Evolutionary conservation across 2,329 filamentous ascomycete species (phyloP).

Genomic region (Xylariaceae sp.): DNA sequence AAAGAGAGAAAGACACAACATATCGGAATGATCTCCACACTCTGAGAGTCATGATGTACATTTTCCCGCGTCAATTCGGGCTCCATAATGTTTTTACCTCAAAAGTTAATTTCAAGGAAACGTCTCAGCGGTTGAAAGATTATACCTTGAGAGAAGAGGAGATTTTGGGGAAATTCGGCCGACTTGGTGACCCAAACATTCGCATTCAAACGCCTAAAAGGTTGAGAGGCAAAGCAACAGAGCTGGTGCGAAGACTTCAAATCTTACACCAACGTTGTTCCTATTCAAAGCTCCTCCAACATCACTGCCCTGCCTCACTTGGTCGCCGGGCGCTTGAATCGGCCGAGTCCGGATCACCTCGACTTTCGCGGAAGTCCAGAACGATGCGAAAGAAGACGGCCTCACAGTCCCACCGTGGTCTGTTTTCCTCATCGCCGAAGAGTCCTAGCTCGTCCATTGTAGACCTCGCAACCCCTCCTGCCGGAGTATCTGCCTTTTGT

Average conservation of each 20-base stretch:
- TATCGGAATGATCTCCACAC: conserved; percentile 55
- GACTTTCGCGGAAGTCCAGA: conserved; percentile 17
- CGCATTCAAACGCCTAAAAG: conserved; percentile 60
- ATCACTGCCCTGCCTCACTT: conserved; percentile 70
- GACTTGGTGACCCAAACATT: conserved; percentile 28
- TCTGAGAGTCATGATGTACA: conserved; percentile 80
- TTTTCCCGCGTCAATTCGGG: conserved; percentile 89
- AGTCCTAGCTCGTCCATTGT: conserved; percentile 58
- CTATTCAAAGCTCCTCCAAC: conserved; percentile 74
- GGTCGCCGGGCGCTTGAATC: conserved; percentile 7
- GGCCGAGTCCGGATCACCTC: conserved; percentile 8
- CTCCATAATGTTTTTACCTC: conserved; percentile 92
- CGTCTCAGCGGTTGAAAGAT: conserved; percentile 75
- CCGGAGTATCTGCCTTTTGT: conserved; percentile 83
- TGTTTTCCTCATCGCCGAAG: conserved; percentile 18
- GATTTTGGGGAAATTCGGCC: conserved; percentile 53
- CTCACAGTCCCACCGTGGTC: conserved; percentile 26
- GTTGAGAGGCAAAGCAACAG: conserved; percentile 63
- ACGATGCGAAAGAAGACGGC: conserved; percentile 12
- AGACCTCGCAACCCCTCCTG: conserved; percentile 66
- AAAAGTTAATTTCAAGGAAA: conserved; percentile 64
- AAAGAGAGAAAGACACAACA: conserved; percentile 4
- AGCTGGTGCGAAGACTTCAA: conserved; percentile 70
- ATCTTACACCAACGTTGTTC: conserved; percentile 73
- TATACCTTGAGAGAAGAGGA: conserved; percentile 86